A percentile compares a stretch with the other conserved stretches of the same genome.
phyloP scores from a whole-genome alignment of 2,329 filamentous ascomycete genomes.

The Colletotrichum spinosum region DNA sequence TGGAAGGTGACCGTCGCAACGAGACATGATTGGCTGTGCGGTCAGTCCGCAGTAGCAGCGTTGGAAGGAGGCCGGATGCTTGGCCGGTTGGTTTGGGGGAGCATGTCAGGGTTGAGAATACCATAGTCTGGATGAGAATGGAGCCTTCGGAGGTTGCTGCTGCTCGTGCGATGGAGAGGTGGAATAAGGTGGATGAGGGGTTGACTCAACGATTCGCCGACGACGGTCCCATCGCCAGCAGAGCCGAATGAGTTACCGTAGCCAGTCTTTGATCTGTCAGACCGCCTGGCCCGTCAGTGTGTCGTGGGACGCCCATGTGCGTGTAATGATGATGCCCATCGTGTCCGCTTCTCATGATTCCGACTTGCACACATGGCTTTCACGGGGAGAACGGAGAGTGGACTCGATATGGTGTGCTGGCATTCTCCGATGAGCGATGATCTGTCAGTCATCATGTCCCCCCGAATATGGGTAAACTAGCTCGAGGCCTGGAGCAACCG shows the following conservation, averaged over 20 bases:
- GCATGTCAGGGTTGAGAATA: conserved; percentile 3
- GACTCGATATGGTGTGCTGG: background rate
- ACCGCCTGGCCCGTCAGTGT: conserved; percentile 2
- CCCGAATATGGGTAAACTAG: background rate
- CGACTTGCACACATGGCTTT: conserved; percentile 9
- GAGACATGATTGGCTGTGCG: conserved; percentile 5
- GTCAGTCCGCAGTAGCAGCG: background rate
- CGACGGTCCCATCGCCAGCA: conserved; percentile 13
- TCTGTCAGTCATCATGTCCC: conserved; percentile 17
- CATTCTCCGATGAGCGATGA: conserved; percentile 1
- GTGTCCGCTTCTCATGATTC: conserved; percentile 12
- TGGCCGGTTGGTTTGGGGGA: conserved; percentile 1
- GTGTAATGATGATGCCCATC: conserved; percentile 17
- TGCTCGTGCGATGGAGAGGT: conserved; percentile 12
- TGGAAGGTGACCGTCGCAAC: conserved; percentile 9
- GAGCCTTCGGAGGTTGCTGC: conserved; percentile 10
- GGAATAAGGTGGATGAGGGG: conserved; percentile 9
- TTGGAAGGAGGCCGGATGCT: conserved; percentile 1
- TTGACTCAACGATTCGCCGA: conserved; percentile 21
- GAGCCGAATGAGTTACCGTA: conserved; percentile 1
- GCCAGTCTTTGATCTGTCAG: conserved; percentile 11
- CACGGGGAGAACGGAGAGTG: conserved; percentile 9
- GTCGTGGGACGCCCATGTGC: conserved; percentile 1
- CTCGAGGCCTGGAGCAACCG: too few species aligned
- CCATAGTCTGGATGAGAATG: conserved; percentile 19